Base-by-base conservation (phyloP, 2,329 filamentous ascomycete genomes). In the Juglanconis oblonga region DNA sequence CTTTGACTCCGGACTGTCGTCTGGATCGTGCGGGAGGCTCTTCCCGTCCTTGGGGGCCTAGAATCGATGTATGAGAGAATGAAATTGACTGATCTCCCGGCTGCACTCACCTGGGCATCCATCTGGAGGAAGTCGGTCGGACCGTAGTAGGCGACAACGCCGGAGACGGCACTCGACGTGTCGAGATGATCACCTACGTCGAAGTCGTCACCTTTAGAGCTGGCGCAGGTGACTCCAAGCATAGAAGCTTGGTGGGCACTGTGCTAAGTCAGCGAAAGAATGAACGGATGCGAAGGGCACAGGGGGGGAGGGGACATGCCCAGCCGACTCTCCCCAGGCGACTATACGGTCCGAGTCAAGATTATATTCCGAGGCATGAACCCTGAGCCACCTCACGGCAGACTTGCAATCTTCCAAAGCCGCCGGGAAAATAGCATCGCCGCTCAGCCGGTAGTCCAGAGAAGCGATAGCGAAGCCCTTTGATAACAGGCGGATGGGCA, bases 391-490 rank as follows among this genome's bases (percentile, higher is more conserved):
- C 33, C 61, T 45, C 50, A 62, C 57, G 13, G 61, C 61, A n/a
- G 61, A 48, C 36, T 62, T 62, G 61, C 57, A 60, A 51, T 62
- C 61, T 54, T 62, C 57, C 11, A 62, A 38, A 1, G 61, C 51
- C 17, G 61, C 57, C 14, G 61, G 61, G 35, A 62, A 62, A 36
- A 57, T 45, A 29, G 61, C 57, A 35, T 62, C 61, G 29, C 61
- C 61, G 50, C 57, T 62, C 33, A 62, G 61, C 24, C 61, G 61
- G 38, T 62, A 57, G 57, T 60, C 61, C 13, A 62, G 54, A n/a
- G 57, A 60, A 24, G 61, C 61, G 4, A 62, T 55, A 33, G 61
- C 61, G 31, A 45, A 57, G 32, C 57, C 61, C 50, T 57, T 55
- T 44, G 53, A 29, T 7, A 60, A 29, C n/a, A 60, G 57, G 38